phyloP scores from a whole-genome alignment of 352 stramenopile genomes.

The Phytophthora crassamura region DNA sequence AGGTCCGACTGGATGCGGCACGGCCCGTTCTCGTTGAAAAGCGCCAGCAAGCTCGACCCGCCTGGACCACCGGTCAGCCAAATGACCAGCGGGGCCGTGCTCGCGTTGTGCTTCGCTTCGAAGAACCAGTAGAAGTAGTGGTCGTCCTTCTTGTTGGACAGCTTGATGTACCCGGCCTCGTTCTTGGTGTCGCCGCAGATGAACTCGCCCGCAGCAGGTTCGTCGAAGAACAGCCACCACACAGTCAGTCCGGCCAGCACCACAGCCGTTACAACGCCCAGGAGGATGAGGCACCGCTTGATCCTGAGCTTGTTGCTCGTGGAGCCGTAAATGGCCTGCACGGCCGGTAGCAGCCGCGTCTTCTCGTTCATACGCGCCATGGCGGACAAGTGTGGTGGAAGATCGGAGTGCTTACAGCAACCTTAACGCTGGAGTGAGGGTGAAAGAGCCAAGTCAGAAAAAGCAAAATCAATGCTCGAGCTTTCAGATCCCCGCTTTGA shows the following conservation, averaged over 20 bases:
- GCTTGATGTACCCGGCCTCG: constrained; percentile 56
- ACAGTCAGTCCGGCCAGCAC: constrained; percentile 8
- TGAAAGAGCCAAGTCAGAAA: no score
- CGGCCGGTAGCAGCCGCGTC: constrained; percentile 16
- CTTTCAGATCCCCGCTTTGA: no score
- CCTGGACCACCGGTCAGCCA: constrained; percentile 67
- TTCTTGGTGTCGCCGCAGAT: constrained; percentile 38
- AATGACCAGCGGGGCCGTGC: constrained; percentile 51
- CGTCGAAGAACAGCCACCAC: constrained; percentile 23
- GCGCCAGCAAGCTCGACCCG: constrained; percentile 51
- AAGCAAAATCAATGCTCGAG: no score
- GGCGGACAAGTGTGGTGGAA: background rate
- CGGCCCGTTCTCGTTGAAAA: constrained; percentile 64
- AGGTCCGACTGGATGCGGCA: constrained; percentile 49
- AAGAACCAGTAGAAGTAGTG: constrained; percentile 81
- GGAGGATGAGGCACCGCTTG: constrained; percentile 26
- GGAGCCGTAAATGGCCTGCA: constrained; percentile 29
- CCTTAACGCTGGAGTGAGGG: no score
- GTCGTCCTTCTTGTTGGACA: constrained; percentile 63
- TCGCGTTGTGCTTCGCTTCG: constrained; percentile 42
- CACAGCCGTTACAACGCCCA: constrained; percentile 16
- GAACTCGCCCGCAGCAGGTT: constrained; percentile 4
- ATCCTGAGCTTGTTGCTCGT: constrained; percentile 24
- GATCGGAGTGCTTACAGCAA: no score
- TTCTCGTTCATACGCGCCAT: constrained; percentile 21